phyloP scores from a whole-genome alignment of 495 filamentous ascomycete species.

The Trichoderma orchidacearum region DNA sequence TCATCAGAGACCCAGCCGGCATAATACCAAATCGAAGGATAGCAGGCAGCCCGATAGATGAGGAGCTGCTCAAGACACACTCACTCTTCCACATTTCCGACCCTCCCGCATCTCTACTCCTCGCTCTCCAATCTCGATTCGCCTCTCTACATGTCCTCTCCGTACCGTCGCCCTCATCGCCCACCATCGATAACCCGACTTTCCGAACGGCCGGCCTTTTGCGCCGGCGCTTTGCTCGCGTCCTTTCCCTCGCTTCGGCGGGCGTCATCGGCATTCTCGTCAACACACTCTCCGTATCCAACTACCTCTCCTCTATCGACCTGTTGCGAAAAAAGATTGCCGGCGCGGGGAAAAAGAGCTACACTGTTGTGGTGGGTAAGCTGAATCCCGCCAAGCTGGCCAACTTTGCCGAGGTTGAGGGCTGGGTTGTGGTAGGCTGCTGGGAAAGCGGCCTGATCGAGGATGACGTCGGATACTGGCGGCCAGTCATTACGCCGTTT shows the following conservation, averaged over 20 bases:
- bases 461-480: constrained; percentile 65
- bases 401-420: constrained; percentile 89
- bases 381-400: constrained; percentile 91
- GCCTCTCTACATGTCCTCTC: constrained; percentile 65
- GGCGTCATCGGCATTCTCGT: constrained; percentile 85
- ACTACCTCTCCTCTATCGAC: constrained; percentile 72
- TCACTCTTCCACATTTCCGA: constrained; percentile 80
- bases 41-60: constrained; percentile 1
- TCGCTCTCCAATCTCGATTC: constrained; percentile 78
- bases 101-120: constrained; percentile 70
- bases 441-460: constrained; percentile 91
- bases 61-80: constrained; percentile 49
- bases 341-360: constrained; percentile 76
- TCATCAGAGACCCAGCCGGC: constrained; percentile 68
- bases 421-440: constrained; percentile 95
- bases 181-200: constrained; percentile 16
- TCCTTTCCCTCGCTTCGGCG: constrained; percentile 67
- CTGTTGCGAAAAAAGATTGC: constrained; percentile 56
- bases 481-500: constrained; percentile 81
- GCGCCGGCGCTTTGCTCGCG: constrained; percentile 73
- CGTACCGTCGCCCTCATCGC: constrained; percentile 24
- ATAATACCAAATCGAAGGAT: constrained; percentile 70
- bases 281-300: constrained; percentile 83
- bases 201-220: constrained; percentile 36
- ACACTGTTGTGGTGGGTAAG: constrained; percentile 93